Conservation (phyloP, 208 protist species). For the Wallacemonas rigidus region DNA sequence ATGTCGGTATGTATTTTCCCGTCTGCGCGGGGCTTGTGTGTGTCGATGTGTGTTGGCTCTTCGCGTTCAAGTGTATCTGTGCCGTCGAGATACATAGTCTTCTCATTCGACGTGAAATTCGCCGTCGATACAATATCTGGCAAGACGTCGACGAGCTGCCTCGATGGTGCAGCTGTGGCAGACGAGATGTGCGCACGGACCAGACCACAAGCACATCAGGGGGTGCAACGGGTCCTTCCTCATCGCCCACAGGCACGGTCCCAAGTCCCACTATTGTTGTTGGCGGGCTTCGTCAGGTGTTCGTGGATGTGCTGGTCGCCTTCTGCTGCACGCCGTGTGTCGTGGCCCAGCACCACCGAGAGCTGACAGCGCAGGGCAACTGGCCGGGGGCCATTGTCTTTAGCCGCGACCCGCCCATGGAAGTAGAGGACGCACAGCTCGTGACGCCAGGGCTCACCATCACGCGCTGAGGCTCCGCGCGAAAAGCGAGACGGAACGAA, state of each 20-base stretch:
- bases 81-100: slow-evolving; percentile 26
- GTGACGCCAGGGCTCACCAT: neutral
- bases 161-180: neutral
- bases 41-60: slow-evolving; percentile 21
- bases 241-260: neutral
- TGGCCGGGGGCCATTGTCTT: slow-evolving; percentile 38
- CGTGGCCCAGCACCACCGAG: slow-evolving; percentile 44
- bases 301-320: slow-evolving; percentile 20
- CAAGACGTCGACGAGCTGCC: neutral
- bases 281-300: neutral
- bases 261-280: neutral
- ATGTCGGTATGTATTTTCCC: slow-evolving; percentile 20
- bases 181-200: neutral
- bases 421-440: neutral
- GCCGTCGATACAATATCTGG: slow-evolving; percentile 30
- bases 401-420: slow-evolving; percentile 18
- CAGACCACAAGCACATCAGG: too few species aligned
- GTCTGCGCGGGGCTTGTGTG: slow-evolving; percentile 23
- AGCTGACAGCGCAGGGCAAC: slow-evolving; percentile 36
- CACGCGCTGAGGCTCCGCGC: neutral
- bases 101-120: slow-evolving; percentile 27
- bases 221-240: neutral
- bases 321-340: slow-evolving; percentile 32
- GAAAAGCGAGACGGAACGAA: slow-evolving; percentile 5
- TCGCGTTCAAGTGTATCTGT: slow-evolving; percentile 17